Conservation (phyloP, 345 rosid genomes). For the Camelina hispida region DNA sequence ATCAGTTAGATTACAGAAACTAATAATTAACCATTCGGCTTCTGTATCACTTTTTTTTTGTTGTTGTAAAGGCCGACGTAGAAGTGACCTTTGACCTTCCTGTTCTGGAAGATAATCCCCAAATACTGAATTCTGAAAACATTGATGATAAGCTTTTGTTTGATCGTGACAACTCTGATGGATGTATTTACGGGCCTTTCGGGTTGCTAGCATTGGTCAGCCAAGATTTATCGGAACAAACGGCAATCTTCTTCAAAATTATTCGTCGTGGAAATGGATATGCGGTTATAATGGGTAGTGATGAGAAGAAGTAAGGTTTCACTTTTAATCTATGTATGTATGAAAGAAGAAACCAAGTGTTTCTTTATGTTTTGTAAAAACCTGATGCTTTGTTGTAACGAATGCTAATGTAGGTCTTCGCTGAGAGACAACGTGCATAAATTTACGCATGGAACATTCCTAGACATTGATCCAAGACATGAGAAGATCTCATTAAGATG, state of each 20-base stretch:
- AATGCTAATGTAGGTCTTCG: conserved; percentile 51
- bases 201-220: conserved; percentile 63
- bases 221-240: conserved; percentile 57
- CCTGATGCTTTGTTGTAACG: not conserved
- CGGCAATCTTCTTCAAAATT: conserved; percentile 66
- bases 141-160: conserved; percentile 54
- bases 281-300: conserved; percentile 55
- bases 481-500: conserved; percentile 60
- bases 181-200: conserved; percentile 63
- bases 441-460: conserved; percentile 50
- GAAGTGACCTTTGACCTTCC: conserved; percentile 57
- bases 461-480: conserved; percentile 51
- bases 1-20: too few species aligned
- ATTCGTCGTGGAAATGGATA: conserved; percentile 48
- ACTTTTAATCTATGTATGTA: not conserved
- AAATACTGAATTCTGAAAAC: conserved; percentile 39
- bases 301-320: conserved; percentile 31
- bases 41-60: not conserved
- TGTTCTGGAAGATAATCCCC: conserved; percentile 30
- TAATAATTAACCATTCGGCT: too few species aligned
- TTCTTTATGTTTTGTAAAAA: not conserved
- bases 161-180: conserved; percentile 39
- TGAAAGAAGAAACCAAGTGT: too few species aligned
- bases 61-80: conserved; percentile 53
- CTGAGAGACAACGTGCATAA: conserved; percentile 43